Conservation (phyloP, 176 grass and related monocot species). For the Poa annua region DNA sequence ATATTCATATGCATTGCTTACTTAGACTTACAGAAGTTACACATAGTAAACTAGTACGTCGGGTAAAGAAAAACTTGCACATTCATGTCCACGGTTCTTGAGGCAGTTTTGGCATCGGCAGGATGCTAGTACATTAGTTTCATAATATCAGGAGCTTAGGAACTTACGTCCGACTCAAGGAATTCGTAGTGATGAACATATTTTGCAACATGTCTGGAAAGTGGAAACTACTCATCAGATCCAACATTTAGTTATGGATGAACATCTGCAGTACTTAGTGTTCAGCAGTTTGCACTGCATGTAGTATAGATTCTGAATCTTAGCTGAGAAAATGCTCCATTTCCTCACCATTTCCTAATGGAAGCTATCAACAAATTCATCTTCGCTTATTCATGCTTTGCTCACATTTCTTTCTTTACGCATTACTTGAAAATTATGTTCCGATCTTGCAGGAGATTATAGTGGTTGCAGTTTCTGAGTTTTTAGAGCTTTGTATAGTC, state of each 20-base stretch:
- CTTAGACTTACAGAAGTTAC: not conserved
- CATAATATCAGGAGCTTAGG: not conserved
- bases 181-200: too few species aligned
- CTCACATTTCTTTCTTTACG: not conserved
- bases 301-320: not conserved
- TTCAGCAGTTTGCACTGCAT: too few species aligned
- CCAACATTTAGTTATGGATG: not conserved
- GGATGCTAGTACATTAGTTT: not conserved
- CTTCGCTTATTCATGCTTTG: not conserved
- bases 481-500: not conserved
- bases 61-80: too few species aligned
- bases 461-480: not conserved
- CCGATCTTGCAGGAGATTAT: not conserved
- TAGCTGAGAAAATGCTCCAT: not conserved
- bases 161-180: too few species aligned
- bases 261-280: too few species aligned
- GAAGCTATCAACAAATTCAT: not conserved
- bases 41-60: not conserved
- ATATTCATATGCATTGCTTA: not conserved
- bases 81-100: not conserved
- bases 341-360: not conserved
- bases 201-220: too few species aligned
- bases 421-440: too few species aligned
- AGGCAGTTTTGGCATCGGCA: not conserved
- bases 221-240: too few species aligned